These are phyloP conservation scores for Neonectria faginata DNA, from an alignment of 2,329 filamentous ascomycete species.

Conservation along the genomic window DNA sequence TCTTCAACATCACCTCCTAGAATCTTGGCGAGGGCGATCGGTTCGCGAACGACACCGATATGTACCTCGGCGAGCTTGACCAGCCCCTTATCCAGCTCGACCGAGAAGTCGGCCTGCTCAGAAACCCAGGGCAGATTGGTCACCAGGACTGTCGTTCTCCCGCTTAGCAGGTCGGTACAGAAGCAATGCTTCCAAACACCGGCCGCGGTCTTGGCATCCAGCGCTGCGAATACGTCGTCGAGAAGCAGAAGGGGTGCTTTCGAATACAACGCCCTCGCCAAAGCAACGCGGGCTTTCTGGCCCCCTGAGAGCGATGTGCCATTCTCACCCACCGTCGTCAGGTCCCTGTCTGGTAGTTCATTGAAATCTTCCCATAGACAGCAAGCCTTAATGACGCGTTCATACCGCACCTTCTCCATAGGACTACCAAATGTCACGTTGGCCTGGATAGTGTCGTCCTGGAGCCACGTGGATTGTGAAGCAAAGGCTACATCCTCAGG, in stretches of 20 bases:
- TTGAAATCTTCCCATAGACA: slow-evolving; percentile 63
- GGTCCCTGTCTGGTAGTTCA: slow-evolving; percentile 62
- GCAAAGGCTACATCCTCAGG: slow-evolving; percentile 67
- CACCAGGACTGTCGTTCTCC: slow-evolving; percentile 67
- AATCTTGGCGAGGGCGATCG: slow-evolving; percentile 57
- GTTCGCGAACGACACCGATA: slow-evolving; percentile 58
- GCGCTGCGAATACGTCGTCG: slow-evolving; percentile 70
- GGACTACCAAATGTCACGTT: slow-evolving; percentile 67
- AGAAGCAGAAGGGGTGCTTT: slow-evolving; percentile 66
- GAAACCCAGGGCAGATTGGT: slow-evolving; percentile 67
- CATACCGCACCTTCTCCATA: slow-evolving; percentile 66
- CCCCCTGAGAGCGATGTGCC: slow-evolving; percentile 67
- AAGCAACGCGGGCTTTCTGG: slow-evolving; percentile 66
- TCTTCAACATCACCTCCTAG: slow-evolving; percentile 53
- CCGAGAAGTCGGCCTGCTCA: slow-evolving; percentile 61
- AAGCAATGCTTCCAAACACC: slow-evolving; percentile 69
- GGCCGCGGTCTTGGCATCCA: slow-evolving; percentile 69
- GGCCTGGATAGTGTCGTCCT: slow-evolving; percentile 66
- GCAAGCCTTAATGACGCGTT: slow-evolving; percentile 66
- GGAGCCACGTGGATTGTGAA: slow-evolving; percentile 68
- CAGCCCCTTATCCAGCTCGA: slow-evolving; percentile 60
- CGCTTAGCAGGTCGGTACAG: slow-evolving; percentile 64
- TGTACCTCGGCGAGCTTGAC: slow-evolving; percentile 57
- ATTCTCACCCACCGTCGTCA: slow-evolving; percentile 65
- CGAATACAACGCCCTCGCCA: slow-evolving; percentile 69